phyloP scores from a whole-genome alignment of 768 basidiomycete genomes.

The Mycena alexandri region DNA sequence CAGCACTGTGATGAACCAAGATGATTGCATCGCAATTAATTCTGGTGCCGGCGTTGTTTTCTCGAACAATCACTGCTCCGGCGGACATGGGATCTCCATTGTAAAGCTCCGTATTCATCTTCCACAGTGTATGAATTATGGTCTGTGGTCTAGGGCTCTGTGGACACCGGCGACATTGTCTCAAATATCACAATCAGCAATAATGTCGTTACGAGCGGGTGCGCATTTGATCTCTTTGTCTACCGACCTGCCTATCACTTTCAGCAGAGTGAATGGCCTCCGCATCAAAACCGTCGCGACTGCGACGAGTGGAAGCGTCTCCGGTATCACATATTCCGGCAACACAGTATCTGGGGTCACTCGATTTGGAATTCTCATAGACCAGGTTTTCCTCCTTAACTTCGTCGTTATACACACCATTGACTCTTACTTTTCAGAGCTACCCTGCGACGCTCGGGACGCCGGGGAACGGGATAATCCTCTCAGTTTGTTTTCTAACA shows the following conservation, averaged over 20 bases:
- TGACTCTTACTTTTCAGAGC: slow-evolving; percentile 52
- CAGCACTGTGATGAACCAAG: slow-evolving; percentile 57
- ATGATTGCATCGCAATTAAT: slow-evolving; percentile 74
- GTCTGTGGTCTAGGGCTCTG: slow-evolving; percentile 62
- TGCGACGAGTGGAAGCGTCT: slow-evolving; percentile 62
- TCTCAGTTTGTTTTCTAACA: slow-evolving; percentile 60
- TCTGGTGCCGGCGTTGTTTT: slow-evolving; percentile 60
- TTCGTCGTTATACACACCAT: not conserved
- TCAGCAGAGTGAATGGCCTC: slow-evolving; percentile 62
- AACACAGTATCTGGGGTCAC: slow-evolving; percentile 66
- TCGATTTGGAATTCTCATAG: slow-evolving; percentile 69
- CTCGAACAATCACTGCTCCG: slow-evolving; percentile 64
- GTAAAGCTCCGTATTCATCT: slow-evolving; percentile 55
- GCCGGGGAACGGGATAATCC: slow-evolving; percentile 67
- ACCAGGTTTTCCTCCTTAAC: slow-evolving; percentile 54
- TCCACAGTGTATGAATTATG: slow-evolving; percentile 4
- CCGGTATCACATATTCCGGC: slow-evolving; percentile 64
- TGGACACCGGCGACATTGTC: slow-evolving; percentile 60
- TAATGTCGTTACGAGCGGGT: slow-evolving; percentile 64
- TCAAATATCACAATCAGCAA: slow-evolving; percentile 65
- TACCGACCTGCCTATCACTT: not conserved
- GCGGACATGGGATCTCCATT: slow-evolving; percentile 76
- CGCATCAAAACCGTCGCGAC: slow-evolving; percentile 69
- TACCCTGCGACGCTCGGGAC: slow-evolving; percentile 66
- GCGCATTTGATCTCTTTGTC: not conserved